Conservation (phyloP, 176 grass and related monocot genomes). For the Hsuehochloa calcarea region DNA sequence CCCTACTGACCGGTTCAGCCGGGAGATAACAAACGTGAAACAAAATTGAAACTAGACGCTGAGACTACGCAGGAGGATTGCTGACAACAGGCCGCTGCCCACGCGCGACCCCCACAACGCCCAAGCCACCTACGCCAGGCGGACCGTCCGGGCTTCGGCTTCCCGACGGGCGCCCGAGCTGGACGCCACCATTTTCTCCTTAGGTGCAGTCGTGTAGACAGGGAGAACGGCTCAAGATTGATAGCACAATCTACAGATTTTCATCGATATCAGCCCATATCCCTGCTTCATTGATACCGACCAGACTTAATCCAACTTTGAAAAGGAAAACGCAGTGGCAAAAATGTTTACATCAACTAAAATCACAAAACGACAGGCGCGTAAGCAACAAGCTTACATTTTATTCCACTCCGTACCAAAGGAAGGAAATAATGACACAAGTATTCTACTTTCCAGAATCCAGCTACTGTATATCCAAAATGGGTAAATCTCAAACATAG, state of each 20-base stretch:
- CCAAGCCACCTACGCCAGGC: too few species aligned
- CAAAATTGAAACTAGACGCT: too few species aligned
- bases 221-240: too few species aligned
- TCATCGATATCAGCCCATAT: not conserved
- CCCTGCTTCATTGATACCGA: not conserved
- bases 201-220: too few species aligned
- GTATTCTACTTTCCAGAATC: slow-evolving; percentile 15
- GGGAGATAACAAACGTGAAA: too few species aligned
- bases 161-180: too few species aligned
- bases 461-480: slow-evolving; percentile 38
- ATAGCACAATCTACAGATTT: not conserved
- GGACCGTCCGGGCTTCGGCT: too few species aligned
- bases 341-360: not conserved
- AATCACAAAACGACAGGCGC: not conserved
- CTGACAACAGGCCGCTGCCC: too few species aligned
- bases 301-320: not conserved
- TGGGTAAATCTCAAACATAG: slow-evolving; percentile 1
- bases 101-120: too few species aligned
- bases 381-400: not conserved
- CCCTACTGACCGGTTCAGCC: too few species aligned
- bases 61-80: too few species aligned
- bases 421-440: not conserved
- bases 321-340: not conserved
- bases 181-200: too few species aligned
- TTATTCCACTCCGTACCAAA: slow-evolving; percentile 35